Percentiles rank a stretch among this genome's conserved stretches.
Conservation (phyloP, 2,329 filamentous ascomycete genomes). For the Sporothrix humicola region DNA sequence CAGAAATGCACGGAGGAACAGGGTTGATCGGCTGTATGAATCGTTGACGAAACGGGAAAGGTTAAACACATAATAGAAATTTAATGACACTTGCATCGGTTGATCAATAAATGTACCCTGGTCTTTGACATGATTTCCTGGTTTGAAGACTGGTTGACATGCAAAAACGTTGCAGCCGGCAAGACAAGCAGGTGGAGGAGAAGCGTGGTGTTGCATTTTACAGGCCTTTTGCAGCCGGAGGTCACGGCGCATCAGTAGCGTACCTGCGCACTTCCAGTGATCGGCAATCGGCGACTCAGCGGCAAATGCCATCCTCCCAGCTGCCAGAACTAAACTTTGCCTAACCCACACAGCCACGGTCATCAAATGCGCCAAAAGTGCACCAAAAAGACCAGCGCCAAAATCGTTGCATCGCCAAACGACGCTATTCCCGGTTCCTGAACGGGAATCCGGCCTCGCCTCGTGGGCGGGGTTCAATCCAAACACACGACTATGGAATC, state of each 20-base stretch:
- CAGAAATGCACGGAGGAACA: background rate
- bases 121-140: background rate
- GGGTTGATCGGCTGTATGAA: background rate
- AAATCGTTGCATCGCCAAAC: background rate
- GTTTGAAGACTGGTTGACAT: background rate
- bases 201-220: background rate
- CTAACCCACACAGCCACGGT: too few species aligned
- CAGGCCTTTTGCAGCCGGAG: background rate
- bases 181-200: too few species aligned
- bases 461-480: too few species aligned
- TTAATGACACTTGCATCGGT: background rate
- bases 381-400: too few species aligned
- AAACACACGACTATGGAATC: background rate
- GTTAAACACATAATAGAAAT: background rate
- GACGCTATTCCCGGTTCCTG: background rate
- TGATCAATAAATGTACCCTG: background rate
- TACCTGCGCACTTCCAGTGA: background rate
- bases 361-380: too few species aligned
- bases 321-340: background rate
- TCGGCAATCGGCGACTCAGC: slow-evolving; percentile 10
- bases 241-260: too few species aligned
- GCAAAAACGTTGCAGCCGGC: background rate
- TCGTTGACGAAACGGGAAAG: background rate
- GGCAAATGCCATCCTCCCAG: background rate
- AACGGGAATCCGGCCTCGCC: too few species aligned